Evolutionary conservation across 2,329 filamentous ascomycete species (phyloP), one percentile per base, ranked within the genome.

Genomic region (Hymenoscyphus occultus): DNA sequence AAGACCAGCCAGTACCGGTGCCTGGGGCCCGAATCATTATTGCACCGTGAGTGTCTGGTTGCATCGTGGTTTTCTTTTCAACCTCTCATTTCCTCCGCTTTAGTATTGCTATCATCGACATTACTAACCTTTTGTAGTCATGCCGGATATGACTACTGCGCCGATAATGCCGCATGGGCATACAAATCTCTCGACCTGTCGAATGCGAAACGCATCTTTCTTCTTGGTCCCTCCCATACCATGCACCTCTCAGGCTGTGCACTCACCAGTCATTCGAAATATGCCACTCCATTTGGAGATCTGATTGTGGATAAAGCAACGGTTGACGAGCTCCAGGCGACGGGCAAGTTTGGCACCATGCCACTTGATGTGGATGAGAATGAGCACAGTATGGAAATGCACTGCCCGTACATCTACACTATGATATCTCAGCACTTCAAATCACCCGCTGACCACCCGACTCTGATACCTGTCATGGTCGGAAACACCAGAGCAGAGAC

Each of bases 331-430:
- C 78, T 92, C 19, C 74, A 81, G 61, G 73, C 77, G 2, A 84
- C 82, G 3, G 80, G 80, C n/a, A 79, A 81, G 63, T 90, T 90
- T 75, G 78, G 83, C 19, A 80, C 83, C 61, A 95, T 97, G 81
- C 86, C 84, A 1, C 78, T 77, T 19, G 73, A 80, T 3, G 81
- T 87, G 5, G 95, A 99, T 73, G 85, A 92, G 67, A 84, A 85
- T 5, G 95, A 99, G 78, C 95, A 99, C 78, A 97, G 92, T 61
- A 84, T 98, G 1, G 95, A 99, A 80, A 96, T 99, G 90, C 95
- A 99, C 72, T 83, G 98, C 9, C 94, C 95, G 0, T 97, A 96
- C 74, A 90, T 98, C 68, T 93, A 93, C 81, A 93, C 93, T 75
- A 86, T 91, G 62, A 82, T 87, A 2, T 73, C 83, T 60, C 79